These are phyloP conservation scores for Sporothrix brunneoviolacea DNA, from an alignment of 2,329 filamentous ascomycete species.

Conservation along the genomic window DNA sequence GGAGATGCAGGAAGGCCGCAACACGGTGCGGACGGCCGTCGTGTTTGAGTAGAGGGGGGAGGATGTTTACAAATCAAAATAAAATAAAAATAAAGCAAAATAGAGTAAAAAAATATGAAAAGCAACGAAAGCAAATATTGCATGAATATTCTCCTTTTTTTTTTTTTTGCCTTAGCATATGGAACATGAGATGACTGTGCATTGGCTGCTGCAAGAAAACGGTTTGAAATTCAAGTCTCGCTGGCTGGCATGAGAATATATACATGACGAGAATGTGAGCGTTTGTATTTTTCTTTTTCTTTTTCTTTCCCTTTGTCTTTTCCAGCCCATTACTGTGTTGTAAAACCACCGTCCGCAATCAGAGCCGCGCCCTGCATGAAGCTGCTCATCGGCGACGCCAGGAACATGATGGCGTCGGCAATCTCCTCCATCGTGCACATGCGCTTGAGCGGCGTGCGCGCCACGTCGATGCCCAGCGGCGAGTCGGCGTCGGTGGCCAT, in stretches of 20 bases:
- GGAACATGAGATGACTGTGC: too few relatives aligned
- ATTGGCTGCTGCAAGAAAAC: too few relatives aligned
- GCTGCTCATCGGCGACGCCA: conserved; percentile 46
- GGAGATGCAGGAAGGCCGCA: conserved; percentile 28
- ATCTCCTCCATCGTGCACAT: conserved; percentile 45
- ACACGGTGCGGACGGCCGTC: conserved; percentile 9
- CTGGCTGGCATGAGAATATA: too few relatives aligned
- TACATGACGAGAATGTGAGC: not conserved
- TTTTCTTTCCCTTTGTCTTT: not conserved
- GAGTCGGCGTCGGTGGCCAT: conserved; percentile 22
- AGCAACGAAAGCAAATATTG: not conserved
- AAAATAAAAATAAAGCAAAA: not conserved
- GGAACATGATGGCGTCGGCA: conserved; percentile 44
- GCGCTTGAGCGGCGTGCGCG: conserved; percentile 40
- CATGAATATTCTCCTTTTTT: too few relatives aligned
- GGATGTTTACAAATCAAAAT: too few relatives aligned
- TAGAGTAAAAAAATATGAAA: not conserved
- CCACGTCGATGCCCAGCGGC: conserved; percentile 33
- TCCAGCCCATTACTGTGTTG: conserved; percentile 11
- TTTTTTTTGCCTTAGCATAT: not conserved
- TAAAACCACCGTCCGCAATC: conserved; percentile 41
- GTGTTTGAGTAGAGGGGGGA: conserved; percentile 5
- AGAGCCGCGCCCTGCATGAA: conserved; percentile 44
- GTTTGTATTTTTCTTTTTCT: not conserved
- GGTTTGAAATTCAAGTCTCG: too few relatives aligned